Conservation (phyloP, 2,329 filamentous ascomycete genomes). For the Xylaria sp. region DNA sequence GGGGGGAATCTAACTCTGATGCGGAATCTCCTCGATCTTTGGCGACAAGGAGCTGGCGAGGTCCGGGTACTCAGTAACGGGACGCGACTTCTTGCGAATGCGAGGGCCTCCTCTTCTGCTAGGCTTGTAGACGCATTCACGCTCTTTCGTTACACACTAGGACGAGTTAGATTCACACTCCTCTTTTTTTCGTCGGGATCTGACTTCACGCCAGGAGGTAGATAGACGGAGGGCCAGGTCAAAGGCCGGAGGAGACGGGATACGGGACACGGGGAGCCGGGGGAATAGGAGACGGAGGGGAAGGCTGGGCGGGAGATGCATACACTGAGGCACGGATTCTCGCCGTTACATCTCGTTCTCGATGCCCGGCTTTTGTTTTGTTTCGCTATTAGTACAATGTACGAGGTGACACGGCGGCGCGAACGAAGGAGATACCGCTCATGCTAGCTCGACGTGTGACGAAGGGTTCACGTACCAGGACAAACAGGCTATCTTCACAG, state of each 20-base stretch:
- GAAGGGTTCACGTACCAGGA: constrained; percentile 38
- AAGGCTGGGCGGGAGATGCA: constrained; percentile 19
- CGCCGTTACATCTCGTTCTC: constrained; percentile 44
- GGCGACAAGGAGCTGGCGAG: constrained; percentile 26
- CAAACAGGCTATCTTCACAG: constrained; percentile 47
- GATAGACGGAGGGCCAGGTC: background rate
- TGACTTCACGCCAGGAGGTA: constrained; percentile 8
- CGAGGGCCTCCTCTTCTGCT: constrained; percentile 41
- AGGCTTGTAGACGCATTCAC: constrained; percentile 40
- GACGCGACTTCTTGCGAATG: constrained; percentile 37
- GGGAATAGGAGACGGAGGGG: constrained; percentile 1
- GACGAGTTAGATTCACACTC: constrained; percentile 18
- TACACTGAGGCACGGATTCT: constrained; percentile 41
- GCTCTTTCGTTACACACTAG: constrained; percentile 37
- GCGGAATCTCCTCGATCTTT: constrained; percentile 30
- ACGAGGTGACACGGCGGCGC: constrained; percentile 20
- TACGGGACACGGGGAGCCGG: background rate
- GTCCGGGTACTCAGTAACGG: constrained; percentile 29
- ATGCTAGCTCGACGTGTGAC: constrained; percentile 11
- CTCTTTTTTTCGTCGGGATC: constrained; percentile 1
- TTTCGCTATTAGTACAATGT: constrained; percentile 19
- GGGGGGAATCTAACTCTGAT: constrained; percentile 27
- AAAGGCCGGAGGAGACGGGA: constrained; percentile 1
- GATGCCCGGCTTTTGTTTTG: constrained; percentile 37
- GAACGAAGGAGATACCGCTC: constrained; percentile 6